Evolutionary conservation across 2,329 filamentous ascomycete species (phyloP), one percentile per base, ranked within the genome.

Genomic region (Stemphylium vesicarium): DNA sequence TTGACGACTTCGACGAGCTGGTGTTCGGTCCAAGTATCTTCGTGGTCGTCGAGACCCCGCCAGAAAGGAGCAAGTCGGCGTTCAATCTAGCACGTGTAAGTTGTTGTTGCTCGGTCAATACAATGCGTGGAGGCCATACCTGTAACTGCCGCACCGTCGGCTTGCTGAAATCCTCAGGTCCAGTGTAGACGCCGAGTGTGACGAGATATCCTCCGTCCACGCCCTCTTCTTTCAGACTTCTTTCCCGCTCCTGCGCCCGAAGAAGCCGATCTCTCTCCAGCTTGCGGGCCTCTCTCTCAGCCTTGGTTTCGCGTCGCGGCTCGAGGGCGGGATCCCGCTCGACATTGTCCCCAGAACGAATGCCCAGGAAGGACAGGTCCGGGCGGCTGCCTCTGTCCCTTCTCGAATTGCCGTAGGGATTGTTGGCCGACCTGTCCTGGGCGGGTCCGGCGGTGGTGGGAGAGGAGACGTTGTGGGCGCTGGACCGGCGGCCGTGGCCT

Each of bases 191-290:
- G 32, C 95, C 95, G 71, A 96, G 85, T 0, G 95, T 99, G 29
- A 99, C 95, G 42, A 99, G 79, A 78, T 88, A 99, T 18, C 95
- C 95, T 16, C 95, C 95, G 75, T 99, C 95, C 3, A 98, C 90
- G 74, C 93, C 87, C 73, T 99, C 95, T 67, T 97, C 93, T 60
- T 83, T 87, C 79, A 98, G 87, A 71, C 95, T 99, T 62, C 90
- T 85, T 75, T 96, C 93, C 42, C 95, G 86, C 74, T 99, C 95
- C 74, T 92, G 92, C 38, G 89, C 78, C 53, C 95, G 84, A 33
- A 85, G 82, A 13, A 84, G 80, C 40, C 91, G 87, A 75, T 98
- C 94, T 69, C 87, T 89, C 74, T 97, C 94, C 50, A 92, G 79
- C 59, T 88, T 90, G 59, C 94, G 85, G 16, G 92, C 92, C 74